Conservation (phyloP, 1,284 basidiomycete species). For the Ceratobasidium theobromae region DNA sequence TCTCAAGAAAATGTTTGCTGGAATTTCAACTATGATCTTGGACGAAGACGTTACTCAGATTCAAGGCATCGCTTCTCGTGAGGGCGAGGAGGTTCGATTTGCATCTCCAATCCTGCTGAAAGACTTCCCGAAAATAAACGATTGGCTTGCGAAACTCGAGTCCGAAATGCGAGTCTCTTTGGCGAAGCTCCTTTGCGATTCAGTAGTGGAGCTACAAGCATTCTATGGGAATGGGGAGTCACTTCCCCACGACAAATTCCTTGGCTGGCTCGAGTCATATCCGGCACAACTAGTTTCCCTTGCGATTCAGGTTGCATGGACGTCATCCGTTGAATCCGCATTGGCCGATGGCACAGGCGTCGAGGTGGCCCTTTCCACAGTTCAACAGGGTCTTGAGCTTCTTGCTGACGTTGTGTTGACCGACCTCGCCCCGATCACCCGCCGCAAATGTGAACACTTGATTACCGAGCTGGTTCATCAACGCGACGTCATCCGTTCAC, state of each 20-base stretch:
- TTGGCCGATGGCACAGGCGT: conserved; percentile 61
- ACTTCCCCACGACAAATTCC: conserved; percentile 64
- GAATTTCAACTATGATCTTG: conserved; percentile 86
- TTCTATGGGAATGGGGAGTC: conserved; percentile 73
- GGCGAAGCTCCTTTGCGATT: conserved; percentile 75
- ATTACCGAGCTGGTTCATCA: conserved; percentile 99
- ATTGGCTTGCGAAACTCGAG: conserved; percentile 94
- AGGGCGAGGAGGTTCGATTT: conserved; percentile 92
- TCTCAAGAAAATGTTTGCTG: conserved; percentile 99
- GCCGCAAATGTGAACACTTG: conserved; percentile 97
- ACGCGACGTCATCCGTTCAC: conserved; percentile 85
- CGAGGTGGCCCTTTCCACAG: conserved; percentile 70
- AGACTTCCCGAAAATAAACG: conserved; percentile 97
- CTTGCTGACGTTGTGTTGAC: conserved; percentile 94
- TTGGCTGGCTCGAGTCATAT: conserved; percentile 89
- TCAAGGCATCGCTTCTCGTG: conserved; percentile 87
- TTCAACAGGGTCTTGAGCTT: conserved; percentile 84
- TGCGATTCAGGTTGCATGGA: conserved; percentile 94
- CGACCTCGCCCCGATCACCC: conserved; percentile 84
- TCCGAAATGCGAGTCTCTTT: conserved; percentile 93
- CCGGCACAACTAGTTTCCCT: conserved; percentile 96
- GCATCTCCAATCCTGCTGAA: conserved; percentile 82
- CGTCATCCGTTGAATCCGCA: conserved; percentile 75
- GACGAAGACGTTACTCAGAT: conserved; percentile 88
- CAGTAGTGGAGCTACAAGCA: conserved; percentile 73